A percentile compares a stretch with the other conserved stretches of the same genome.
Conservation (phyloP, 1,284 basidiomycete genomes). For the Moesziomyces antarcticus region DNA sequence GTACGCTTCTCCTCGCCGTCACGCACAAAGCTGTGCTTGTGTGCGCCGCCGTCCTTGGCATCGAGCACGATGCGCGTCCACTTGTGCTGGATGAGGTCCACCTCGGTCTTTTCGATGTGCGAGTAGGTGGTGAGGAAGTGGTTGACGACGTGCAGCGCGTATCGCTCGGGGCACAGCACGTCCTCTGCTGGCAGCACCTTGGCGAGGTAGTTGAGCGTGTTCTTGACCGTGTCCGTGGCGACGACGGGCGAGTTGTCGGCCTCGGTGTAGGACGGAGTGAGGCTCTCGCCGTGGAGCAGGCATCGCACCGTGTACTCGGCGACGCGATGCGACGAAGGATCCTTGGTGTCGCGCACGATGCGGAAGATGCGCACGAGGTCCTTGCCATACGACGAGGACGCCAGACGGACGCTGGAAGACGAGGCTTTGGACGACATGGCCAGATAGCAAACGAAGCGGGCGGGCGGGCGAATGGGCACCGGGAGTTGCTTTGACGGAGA, state of each 20-base stretch:
- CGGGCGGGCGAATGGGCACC: neutral
- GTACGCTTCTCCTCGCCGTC: slow-evolving; percentile 90
- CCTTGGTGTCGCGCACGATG: slow-evolving; percentile 52
- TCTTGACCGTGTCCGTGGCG: slow-evolving; percentile 77
- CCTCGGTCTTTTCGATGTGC: slow-evolving; percentile 77
- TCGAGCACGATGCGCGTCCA: slow-evolving; percentile 82
- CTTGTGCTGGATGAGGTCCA: slow-evolving; percentile 82
- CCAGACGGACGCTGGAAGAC: slow-evolving; percentile 48
- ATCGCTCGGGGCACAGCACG: slow-evolving; percentile 76
- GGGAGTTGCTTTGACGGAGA: neutral
- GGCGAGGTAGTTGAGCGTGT: slow-evolving; percentile 77
- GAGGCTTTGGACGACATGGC: slow-evolving; percentile 45
- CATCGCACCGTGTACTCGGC: slow-evolving; percentile 58
- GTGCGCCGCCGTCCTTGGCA: slow-evolving; percentile 70
- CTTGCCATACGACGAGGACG: slow-evolving; percentile 59
- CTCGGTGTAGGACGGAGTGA: slow-evolving; percentile 52
- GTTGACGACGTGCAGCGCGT: slow-evolving; percentile 85
- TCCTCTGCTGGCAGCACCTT: slow-evolving; percentile 40
- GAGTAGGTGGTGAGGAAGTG: slow-evolving; percentile 86
- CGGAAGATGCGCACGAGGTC: slow-evolving; percentile 60
- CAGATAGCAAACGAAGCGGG: neutral
- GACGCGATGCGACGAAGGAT: slow-evolving; percentile 49
- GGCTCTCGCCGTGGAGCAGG: slow-evolving; percentile 51
- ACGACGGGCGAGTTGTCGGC: slow-evolving; percentile 61
- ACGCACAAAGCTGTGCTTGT: slow-evolving; percentile 84